A percentile compares a stretch with the other conserved stretches of the same genome.
Evolutionary conservation across 441 rosid genomes (phyloP).

Genomic region (Erodium moschatum): DNA sequence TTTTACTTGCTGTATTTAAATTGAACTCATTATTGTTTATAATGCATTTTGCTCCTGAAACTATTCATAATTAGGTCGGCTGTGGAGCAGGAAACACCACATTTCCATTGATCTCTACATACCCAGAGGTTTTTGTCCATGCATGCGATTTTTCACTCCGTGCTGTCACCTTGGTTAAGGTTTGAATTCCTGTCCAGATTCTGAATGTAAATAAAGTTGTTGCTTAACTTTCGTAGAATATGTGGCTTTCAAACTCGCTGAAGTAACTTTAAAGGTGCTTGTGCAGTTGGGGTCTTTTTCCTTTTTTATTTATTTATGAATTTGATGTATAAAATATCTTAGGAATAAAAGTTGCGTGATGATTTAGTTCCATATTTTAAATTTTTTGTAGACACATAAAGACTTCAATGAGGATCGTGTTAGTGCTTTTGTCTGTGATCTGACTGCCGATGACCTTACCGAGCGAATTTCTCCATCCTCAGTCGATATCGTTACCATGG

Average conservation of each 20-base stretch:
- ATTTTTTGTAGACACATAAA: slow-evolving; percentile 57
- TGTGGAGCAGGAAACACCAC: slow-evolving; percentile 93
- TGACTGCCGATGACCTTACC: slow-evolving; percentile 64
- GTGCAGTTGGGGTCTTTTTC: too few species aligned
- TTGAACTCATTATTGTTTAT: not conserved
- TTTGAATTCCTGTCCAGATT: slow-evolving; percentile 22
- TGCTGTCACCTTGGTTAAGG: slow-evolving; percentile 84
- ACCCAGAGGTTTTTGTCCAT: slow-evolving; percentile 64
- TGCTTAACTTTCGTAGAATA: not conserved
- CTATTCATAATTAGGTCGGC: slow-evolving; percentile 49
- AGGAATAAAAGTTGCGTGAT: not conserved
- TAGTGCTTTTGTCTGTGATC: slow-evolving; percentile 65
- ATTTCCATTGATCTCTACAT: slow-evolving; percentile 67
- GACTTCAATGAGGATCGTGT: slow-evolving; percentile 54
- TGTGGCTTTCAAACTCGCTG: too few species aligned
- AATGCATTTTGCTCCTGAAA: not conserved
- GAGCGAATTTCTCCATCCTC: slow-evolving; percentile 64
- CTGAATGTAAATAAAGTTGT: not conserved
- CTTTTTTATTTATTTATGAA: too few species aligned
- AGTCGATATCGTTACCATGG: slow-evolving; percentile 84
- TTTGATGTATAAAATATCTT: not conserved
- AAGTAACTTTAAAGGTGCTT: too few species aligned
- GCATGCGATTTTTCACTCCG: slow-evolving; percentile 89
- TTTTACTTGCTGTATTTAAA: not conserved
- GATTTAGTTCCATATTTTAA: not conserved